A percentile compares a stretch with the other conserved stretches of the same genome.
These are phyloP conservation scores for Stenocarpella maydis DNA, from an alignment of 2,329 filamentous ascomycete species.

Conservation along the genomic window DNA sequence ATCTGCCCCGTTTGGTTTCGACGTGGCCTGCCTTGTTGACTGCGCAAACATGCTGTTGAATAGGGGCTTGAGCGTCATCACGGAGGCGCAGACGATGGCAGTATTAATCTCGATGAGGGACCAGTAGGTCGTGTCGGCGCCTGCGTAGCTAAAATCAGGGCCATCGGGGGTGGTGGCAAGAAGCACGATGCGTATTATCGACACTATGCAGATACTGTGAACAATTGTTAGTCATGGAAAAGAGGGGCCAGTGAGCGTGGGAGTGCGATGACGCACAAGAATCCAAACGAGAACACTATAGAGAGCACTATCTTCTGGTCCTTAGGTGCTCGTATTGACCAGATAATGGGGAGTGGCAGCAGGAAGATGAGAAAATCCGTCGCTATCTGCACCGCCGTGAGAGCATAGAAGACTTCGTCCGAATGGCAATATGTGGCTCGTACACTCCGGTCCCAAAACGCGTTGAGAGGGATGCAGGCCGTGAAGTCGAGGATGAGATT, in stretches of 20 bases:
- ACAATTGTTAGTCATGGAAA: slow-evolving; percentile 16
- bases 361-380: slow-evolving; percentile 42
- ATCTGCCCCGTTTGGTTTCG: neutral
- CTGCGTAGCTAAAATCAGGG: slow-evolving; percentile 39
- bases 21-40: neutral
- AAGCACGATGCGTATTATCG: slow-evolving; percentile 39
- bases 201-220: slow-evolving; percentile 40
- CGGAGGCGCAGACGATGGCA: slow-evolving; percentile 42
- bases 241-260: neutral
- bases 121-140: slow-evolving; percentile 40
- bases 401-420: slow-evolving; percentile 32
- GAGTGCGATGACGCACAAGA: slow-evolving; percentile 35
- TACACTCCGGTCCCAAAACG: slow-evolving; percentile 35
- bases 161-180: slow-evolving; percentile 32
- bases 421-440: slow-evolving; percentile 28
- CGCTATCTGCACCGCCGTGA: slow-evolving; percentile 39
- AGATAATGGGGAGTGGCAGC: slow-evolving; percentile 40
- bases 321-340: slow-evolving; percentile 36
- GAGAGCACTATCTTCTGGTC: slow-evolving; percentile 39
- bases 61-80: slow-evolving; percentile 42
- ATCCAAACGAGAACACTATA: slow-evolving; percentile 41
- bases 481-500: slow-evolving; percentile 36
- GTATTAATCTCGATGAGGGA: slow-evolving; percentile 41
- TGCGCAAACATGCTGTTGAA: slow-evolving; percentile 40
- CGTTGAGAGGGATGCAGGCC: slow-evolving; percentile 39